Percentiles rank a stretch among this genome's conserved stretches.
phyloP scores from a whole-genome alignment of 495 filamentous ascomycete genomes.

The Amphirosellinia nigrospora region DNA sequence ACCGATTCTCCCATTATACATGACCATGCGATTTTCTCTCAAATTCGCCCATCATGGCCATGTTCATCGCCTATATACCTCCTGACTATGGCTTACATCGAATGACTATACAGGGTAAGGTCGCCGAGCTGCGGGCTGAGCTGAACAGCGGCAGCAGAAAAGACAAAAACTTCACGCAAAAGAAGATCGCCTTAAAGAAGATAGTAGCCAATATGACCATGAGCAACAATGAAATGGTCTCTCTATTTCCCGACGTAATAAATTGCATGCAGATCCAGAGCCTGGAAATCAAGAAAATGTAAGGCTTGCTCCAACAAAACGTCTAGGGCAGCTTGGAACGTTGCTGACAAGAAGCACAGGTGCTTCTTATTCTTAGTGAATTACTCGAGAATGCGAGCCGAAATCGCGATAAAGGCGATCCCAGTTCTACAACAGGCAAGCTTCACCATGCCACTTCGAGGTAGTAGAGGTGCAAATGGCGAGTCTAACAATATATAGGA shows the following conservation, averaged over 20 bases:
- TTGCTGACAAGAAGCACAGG: slow-evolving; percentile 59
- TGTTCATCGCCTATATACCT: slow-evolving; percentile 58
- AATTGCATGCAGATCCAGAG: slow-evolving; percentile 91
- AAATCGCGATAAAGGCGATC: slow-evolving; percentile 91
- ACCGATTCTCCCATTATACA: slow-evolving; percentile 22
- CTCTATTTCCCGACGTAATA: slow-evolving; percentile 93
- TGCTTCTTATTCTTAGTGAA: slow-evolving; percentile 98
- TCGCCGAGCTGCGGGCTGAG: slow-evolving; percentile 94
- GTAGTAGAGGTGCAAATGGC: background rate
- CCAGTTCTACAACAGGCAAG: slow-evolving; percentile 82
- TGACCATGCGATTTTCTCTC: slow-evolving; percentile 38
- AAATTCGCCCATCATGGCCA: slow-evolving; percentile 41
- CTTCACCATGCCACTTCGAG: slow-evolving; percentile 15
- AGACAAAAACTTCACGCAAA: slow-evolving; percentile 95
- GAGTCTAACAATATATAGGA: slow-evolving; percentile 61
- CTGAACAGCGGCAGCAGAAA: slow-evolving; percentile 94
- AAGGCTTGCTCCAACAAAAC: slow-evolving; percentile 37
- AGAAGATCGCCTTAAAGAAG: slow-evolving; percentile 99
- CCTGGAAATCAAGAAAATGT: slow-evolving; percentile 99
- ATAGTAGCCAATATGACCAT: slow-evolving; percentile 99
- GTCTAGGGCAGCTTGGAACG: background rate
- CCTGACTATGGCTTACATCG: slow-evolving; percentile 49
- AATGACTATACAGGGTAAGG: slow-evolving; percentile 83
- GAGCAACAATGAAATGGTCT: slow-evolving; percentile 99
- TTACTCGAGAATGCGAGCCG: slow-evolving; percentile 92